A percentile compares a stretch with the other conserved stretches of the same genome.
Evolutionary conservation across 176 grass and related monocot genomes (phyloP).

Genomic region (Themeda triandra): DNA sequence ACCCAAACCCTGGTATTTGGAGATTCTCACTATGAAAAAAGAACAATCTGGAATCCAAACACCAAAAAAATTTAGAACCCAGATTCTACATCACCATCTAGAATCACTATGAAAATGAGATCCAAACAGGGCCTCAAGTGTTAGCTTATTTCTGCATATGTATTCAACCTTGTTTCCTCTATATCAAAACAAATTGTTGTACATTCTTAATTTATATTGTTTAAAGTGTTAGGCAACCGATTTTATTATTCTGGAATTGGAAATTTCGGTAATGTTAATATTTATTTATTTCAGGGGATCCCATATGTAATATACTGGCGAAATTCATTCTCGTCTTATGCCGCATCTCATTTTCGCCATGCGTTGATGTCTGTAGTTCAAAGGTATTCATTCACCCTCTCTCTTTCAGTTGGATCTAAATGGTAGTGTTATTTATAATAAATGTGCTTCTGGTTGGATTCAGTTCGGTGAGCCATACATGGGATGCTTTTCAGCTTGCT

Average conservation of each 20-base stretch:
- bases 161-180: not conserved
- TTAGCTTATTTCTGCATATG: not conserved
- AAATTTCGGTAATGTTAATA: not conserved
- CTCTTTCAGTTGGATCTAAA: not conserved
- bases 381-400: conserved; percentile 56
- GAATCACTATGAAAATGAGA: not conserved
- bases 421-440: not conserved
- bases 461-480: conserved; percentile 95
- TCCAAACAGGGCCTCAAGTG: not conserved
- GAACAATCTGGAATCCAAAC: not conserved
- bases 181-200: not conserved
- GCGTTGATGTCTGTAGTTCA: conserved; percentile 89
- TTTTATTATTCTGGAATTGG: not conserved
- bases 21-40: not conserved
- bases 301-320: conserved; percentile 99
- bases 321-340: conserved; percentile 82
- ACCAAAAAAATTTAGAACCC: not conserved
- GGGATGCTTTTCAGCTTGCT: conserved; percentile 99
- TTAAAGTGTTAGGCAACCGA: not conserved
- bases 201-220: not conserved
- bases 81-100: not conserved
- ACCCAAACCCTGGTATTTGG: not conserved
- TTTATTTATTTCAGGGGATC: conserved; percentile 68
- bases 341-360: conserved; percentile 93
- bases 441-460: conserved; percentile 29